Evolutionary conservation across 2,329 filamentous ascomycete genomes (phyloP).

Genomic region (Setomelanomma holmii): DNA sequence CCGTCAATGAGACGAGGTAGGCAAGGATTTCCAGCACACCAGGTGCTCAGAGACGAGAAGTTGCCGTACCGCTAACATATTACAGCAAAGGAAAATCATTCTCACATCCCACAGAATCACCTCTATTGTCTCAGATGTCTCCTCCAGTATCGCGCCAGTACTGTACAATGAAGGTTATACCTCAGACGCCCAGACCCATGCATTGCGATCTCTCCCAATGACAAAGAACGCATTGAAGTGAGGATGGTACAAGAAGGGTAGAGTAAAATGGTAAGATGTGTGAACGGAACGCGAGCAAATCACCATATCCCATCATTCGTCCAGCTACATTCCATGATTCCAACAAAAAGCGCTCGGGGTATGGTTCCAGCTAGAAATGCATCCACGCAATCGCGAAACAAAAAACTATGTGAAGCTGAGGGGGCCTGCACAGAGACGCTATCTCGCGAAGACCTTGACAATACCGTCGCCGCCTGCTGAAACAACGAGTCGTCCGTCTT

Average conservation of each 20-base stretch:
- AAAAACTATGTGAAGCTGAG: conserved; percentile 15
- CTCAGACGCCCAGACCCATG: conserved; percentile 10
- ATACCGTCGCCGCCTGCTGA: conserved; percentile 94
- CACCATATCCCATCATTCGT: conserved; percentile 16
- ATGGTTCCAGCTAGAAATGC: conserved; percentile 30
- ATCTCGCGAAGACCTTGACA: conserved; percentile 80
- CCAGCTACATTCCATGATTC: conserved; percentile 21
- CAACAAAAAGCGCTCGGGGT: conserved; percentile 12
- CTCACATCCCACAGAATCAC: background rate
- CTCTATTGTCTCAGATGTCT: conserved; percentile 1
- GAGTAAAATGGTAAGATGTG: background rate
- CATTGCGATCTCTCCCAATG: conserved; percentile 3
- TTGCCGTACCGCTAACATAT: background rate
- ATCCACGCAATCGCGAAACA: conserved; percentile 16
- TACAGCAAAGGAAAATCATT: background rate
- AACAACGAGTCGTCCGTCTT: conserved; percentile 92
- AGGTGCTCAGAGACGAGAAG: too few relatives aligned
- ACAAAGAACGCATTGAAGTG: conserved; percentile 4
- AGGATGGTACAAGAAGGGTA: conserved; percentile 18
- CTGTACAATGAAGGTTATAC: conserved; percentile 6
- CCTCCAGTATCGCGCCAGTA: conserved; percentile 3
- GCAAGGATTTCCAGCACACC: too few relatives aligned
- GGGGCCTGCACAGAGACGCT: conserved; percentile 17
- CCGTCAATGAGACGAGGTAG: too few relatives aligned
- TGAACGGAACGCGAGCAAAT: conserved; percentile 6